Evolutionary conservation across 257 asterid genomes (phyloP), one percentile per base, ranked within the genome.

Genomic region (Petrea volubilis): DNA sequence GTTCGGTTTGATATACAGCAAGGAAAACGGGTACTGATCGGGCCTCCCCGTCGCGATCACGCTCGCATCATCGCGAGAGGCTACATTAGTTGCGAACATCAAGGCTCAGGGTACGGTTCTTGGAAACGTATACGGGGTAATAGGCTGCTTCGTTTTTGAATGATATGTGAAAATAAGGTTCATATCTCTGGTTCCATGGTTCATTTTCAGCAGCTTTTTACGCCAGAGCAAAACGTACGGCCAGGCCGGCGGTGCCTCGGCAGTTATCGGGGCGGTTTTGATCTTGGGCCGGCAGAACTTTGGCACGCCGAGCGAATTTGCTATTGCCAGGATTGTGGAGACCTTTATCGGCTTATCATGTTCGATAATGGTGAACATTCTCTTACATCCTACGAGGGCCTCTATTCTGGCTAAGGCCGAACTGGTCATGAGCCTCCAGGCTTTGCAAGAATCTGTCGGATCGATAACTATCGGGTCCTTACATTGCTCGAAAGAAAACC

Each of bases 91-190:
- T 8, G 90, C 97, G 0, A 93, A 93, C 25, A 25, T 85, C 4
- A 90, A 90, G 34, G 96, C 96, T 21, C 98, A 93, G 17, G 98
- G 98, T 34, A 90, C 98, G 0, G 98, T 90, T 4, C 75, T 93
- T 5, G 98, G 98, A 33, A 75, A 95, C 0, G 90, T 90, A 4
- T 93, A 90, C 60, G 98, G 98, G 28, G 91, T 90, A 6, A 43
- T 93, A 40, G 91, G 96, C 4, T 90, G 97, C 67, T 90, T 86
- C 36, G 69, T 90, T n/a, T 90, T 93, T 53, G 89, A 84, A 57
- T 76, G 72, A 36, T 90, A 81, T 31, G 89, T 80, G 0, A 77
- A 79, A 14, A 36, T 87, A 28, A 84, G 96, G 79, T 85, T 93
- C 75, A 33, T 93, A 5, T 87, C 97, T 24, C 93, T 93, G 14